Evolutionary conservation across 2,329 filamentous ascomycete species (phyloP), one percentile per base, ranked within the genome.

Genomic region (Lasiodiplodia gonubiensis): DNA sequence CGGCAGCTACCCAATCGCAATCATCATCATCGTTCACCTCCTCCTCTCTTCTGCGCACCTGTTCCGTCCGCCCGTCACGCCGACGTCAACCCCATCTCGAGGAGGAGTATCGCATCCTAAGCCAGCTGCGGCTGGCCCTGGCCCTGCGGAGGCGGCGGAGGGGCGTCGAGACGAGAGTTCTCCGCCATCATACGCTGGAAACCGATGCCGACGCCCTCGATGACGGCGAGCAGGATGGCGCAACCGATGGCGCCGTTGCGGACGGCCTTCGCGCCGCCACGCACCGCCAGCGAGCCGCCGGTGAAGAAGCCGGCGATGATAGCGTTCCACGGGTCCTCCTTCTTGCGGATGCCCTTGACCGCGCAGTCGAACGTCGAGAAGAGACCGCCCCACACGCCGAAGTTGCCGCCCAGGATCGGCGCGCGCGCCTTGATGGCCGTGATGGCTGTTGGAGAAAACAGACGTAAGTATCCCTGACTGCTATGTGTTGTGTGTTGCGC

Each of bases 281-380:
- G 89, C 70, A 98, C 90, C 63, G 95, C 95, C 39, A 99, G 86
- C 35, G 94, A 89, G 73, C 95, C 95, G 75, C 93, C 94, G 4
- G 95, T 98, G 81, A 97, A 94, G 86, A 97, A 97, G 65, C 95
- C 95, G 51, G 94, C 95, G 74, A 94, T 96, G 79, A 99, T 98
- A 75, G 94, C 93, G 83, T 98, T 98, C 84, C 93, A 98, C 16
- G 95, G 93, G 79, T 98, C 95, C 81, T 99, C 95, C 89, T 97
- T 98, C 86, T 95, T 92, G 71, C 93, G 71, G 37, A 85, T 84
- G 68, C 94, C 94, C 86, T 98, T 99, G 70, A 97, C 92, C 25
- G 94, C 92, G 84, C 95, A 99, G 83, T 99, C 95, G 77, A 94
- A 98, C 70, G 93, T 96, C 74, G 90, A 93, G 86, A 98, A 98